Evolutionary conservation across 2,329 filamentous ascomycete species (phyloP).

Genomic region (Exophiala lecanii-corni): DNA sequence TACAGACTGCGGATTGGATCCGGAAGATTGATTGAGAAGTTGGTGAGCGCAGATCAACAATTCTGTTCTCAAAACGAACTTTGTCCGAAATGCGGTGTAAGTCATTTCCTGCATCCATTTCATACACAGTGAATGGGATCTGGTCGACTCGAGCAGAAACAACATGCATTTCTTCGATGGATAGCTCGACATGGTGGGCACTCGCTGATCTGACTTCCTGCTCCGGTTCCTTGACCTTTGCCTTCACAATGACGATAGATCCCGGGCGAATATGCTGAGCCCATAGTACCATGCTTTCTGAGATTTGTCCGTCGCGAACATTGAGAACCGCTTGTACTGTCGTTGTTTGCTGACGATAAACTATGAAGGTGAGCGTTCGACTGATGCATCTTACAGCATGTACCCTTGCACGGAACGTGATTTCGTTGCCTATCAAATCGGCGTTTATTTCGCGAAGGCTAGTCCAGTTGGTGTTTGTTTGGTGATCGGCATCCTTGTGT

Average conservation of each 20-base stretch:
- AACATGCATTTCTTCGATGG: conserved; percentile 56
- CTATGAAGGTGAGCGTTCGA: conserved; percentile 68
- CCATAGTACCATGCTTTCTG: conserved; percentile 69
- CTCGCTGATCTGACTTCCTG: conserved; percentile 65
- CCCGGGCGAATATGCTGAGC: conserved; percentile 69
- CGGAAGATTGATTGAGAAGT: conserved; percentile 74
- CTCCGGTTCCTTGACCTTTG: conserved; percentile 58
- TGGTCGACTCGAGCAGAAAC: conserved; percentile 49
- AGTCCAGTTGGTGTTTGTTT: conserved; percentile 7
- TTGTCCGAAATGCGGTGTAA: conserved; percentile 56
- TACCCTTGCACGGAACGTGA: conserved; percentile 60
- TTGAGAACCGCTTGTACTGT: conserved; percentile 71
- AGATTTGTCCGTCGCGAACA: conserved; percentile 51
- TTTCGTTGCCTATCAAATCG: conserved; percentile 45
- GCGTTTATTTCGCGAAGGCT: conserved; percentile 10
- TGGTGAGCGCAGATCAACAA: conserved; percentile 70
- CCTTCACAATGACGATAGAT: conserved; percentile 65
- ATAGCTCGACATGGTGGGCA: conserved; percentile 64
- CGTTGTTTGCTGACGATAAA: conserved; percentile 69
- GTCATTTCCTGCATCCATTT: conserved; percentile 44
- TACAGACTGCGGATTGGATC: conserved; percentile 67
- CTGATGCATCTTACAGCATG: conserved; percentile 56
- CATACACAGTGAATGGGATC: conserved; percentile 55
- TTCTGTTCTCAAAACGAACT: conserved; percentile 63
- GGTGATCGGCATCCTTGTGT: conserved; percentile 6